These are phyloP conservation scores for Boletus sp. DNA, from an alignment of 768 basidiomycete genomes.

Conservation along the genomic window DNA sequence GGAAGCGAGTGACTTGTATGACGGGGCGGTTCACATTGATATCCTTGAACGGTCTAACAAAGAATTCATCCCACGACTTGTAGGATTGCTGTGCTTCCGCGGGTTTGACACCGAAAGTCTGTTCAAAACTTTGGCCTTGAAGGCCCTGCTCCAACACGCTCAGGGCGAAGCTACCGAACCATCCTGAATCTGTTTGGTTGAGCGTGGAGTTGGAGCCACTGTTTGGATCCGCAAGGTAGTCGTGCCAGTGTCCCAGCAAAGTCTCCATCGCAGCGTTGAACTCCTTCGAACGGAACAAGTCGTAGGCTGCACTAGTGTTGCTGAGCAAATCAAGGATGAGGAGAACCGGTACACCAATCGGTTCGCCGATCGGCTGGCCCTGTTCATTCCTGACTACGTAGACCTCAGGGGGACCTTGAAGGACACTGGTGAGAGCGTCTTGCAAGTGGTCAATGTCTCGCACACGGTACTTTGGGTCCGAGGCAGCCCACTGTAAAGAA, in stretches of 20 bases:
- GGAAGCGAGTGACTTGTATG: not conserved
- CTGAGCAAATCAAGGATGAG: conserved; percentile 19
- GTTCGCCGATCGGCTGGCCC: conserved; percentile 10
- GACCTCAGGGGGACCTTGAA: not conserved
- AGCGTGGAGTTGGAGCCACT: conserved; percentile 2
- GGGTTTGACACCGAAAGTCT: conserved; percentile 2
- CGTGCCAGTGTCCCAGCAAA: conserved; percentile 1
- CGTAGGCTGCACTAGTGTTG: conserved; percentile 21
- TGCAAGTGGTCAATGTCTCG: not conserved
- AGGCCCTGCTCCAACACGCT: not conserved
- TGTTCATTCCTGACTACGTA: not conserved
- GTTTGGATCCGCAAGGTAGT: not conserved
- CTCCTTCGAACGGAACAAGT: conserved; percentile 7
- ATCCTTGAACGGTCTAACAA: conserved; percentile 38
- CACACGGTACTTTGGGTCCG: not conserved
- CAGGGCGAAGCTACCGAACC: not conserved
- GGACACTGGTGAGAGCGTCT: not conserved
- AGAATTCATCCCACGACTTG: conserved; percentile 51
- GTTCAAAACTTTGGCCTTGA: not conserved
- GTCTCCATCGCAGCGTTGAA: conserved; percentile 1
- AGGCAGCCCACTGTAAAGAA: not conserved
- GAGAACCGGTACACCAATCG: conserved; percentile 17
- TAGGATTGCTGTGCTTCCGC: not conserved
- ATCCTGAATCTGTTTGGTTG: not conserved
- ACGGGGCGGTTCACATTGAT: not conserved